phyloP scores from a whole-genome alignment of 1,139 yeast genomes.

The Starmera stellimalicola region DNA sequence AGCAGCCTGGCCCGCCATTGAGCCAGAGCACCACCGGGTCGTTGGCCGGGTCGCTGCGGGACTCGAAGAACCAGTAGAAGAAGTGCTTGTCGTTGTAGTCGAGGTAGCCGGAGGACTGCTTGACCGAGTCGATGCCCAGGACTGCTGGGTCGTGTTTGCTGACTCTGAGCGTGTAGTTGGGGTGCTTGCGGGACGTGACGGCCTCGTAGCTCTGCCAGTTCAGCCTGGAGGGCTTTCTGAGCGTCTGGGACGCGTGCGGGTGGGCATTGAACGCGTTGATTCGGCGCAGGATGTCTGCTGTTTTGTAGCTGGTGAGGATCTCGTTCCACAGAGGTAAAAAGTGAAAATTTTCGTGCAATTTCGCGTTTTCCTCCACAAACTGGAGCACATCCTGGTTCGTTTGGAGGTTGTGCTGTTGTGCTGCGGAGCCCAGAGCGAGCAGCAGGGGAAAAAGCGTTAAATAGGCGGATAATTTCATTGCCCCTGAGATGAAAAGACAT shows the following conservation, averaged over 20 bases:
- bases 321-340: no score
- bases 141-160: conserved; percentile 33
- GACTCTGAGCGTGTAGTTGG: conserved; percentile 32
- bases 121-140: conserved; percentile 44
- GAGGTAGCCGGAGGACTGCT: conserved; percentile 57
- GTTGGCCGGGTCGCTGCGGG: conserved; percentile 53
- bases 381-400: no score
- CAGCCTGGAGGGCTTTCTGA: no score
- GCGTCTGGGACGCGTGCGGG: no score
- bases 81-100: conserved; percentile 65
- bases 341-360: no score
- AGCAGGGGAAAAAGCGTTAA: neutral
- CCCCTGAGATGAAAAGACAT: conserved; percentile 10
- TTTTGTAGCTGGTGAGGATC: no score
- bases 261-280: no score
- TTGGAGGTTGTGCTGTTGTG: no score
- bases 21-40: conserved; percentile 65
- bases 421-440: no score
- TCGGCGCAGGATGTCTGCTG: no score
- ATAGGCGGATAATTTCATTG: neutral
- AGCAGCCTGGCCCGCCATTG: conserved; percentile 74
- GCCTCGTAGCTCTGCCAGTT: conserved; percentile 7
- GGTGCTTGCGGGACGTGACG: conserved; percentile 20
- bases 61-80: conserved; percentile 71
- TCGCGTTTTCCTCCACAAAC: no score